phyloP scores from a whole-genome alignment of 305 asterid species.

The Plantago rigida region DNA sequence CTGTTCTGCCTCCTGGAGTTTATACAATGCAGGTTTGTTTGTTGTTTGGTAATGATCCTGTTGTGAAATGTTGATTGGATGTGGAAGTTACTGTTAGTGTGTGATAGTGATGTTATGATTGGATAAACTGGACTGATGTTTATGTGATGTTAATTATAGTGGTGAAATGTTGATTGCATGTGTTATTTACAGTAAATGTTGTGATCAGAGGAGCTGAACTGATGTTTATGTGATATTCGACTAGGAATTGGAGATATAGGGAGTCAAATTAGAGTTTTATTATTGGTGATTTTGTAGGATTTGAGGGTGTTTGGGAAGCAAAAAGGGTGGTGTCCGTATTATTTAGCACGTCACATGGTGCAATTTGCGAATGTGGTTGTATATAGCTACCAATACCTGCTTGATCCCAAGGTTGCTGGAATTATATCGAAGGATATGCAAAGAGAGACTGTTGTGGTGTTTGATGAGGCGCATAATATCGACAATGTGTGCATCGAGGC shows the following conservation, averaged over 20 bases:
- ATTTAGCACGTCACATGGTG: constrained; percentile 89
- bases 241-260: constrained; percentile 1
- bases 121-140: no score
- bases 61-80: background rate
- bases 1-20: constrained; percentile 87
- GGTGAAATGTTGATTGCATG: background rate
- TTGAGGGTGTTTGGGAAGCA: constrained; percentile 70
- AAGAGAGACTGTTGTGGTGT: constrained; percentile 88
- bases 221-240: constrained; percentile 14
- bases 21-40: constrained; percentile 75
- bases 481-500: constrained; percentile 98
- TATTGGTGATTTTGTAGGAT: constrained; percentile 42
- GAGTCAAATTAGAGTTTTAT: constrained; percentile 17
- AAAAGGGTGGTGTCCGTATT: constrained; percentile 96
- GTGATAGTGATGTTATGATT: no score
- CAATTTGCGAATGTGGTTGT: constrained; percentile 94
- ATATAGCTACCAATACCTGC: constrained; percentile 89
- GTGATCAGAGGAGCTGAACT: constrained; percentile 4
- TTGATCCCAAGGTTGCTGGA: constrained; percentile 97
- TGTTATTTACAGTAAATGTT: background rate
- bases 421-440: constrained; percentile 98
- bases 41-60: background rate
- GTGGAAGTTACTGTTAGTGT: background rate
- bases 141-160: no score
- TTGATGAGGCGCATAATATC: constrained; percentile 97